These are phyloP conservation scores for Wickerhamiella azymoides DNA, from an alignment of 805 yeast species.

Conservation along the genomic window DNA sequence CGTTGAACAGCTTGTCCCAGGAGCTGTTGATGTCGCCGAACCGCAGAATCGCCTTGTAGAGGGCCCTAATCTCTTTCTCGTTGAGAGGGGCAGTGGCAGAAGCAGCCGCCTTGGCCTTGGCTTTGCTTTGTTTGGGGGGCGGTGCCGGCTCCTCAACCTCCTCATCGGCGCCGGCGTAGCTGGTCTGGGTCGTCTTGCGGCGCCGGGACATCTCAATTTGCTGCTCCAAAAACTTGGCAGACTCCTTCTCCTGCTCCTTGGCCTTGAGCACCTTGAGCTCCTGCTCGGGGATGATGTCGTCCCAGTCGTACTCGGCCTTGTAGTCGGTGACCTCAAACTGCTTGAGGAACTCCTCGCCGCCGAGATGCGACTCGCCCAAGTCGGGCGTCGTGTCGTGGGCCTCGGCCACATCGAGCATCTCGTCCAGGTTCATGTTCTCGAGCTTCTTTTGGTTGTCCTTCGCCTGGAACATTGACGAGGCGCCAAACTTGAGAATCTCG, in stretches of 20 bases:
- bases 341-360: constrained; percentile 93
- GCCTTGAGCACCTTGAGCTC: constrained; percentile 80
- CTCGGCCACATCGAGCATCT: constrained; percentile 91
- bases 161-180: constrained; percentile 58
- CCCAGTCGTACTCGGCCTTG: constrained; percentile 98
- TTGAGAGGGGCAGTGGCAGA: constrained; percentile 44
- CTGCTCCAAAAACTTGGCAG: constrained; percentile 74
- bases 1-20: constrained; percentile 79
- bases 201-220: constrained; percentile 80
- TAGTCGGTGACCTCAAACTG: constrained; percentile 98
- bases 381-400: constrained; percentile 96
- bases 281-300: constrained; percentile 93
- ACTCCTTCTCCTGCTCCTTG: constrained; percentile 74
- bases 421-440: constrained; percentile 90
- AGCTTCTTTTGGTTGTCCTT: constrained; percentile 87
- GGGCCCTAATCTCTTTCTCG: constrained; percentile 75
- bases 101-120: constrained; percentile 22
- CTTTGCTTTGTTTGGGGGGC: no score
- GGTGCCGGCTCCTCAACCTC: constrained; percentile 28
- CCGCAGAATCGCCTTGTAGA: constrained; percentile 69
- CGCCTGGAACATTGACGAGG: constrained; percentile 96
- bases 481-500: constrained; percentile 94
- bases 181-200: constrained; percentile 57
- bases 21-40: constrained; percentile 60
- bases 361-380: constrained; percentile 90